Conservation (phyloP, 768 basidiomycete genomes). For the Trametes sanguinea region DNA sequence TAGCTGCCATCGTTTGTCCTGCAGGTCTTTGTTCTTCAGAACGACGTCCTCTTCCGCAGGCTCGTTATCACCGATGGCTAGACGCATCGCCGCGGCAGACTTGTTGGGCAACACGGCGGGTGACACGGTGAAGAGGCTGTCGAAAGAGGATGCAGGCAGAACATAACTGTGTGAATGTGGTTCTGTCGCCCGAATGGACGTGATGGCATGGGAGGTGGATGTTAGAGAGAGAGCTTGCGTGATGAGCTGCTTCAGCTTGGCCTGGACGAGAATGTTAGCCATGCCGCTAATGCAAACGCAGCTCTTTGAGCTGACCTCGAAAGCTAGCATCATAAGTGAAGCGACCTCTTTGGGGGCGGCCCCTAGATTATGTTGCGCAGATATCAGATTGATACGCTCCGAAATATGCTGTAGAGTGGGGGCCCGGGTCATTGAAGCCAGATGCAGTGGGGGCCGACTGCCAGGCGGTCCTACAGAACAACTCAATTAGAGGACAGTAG, state of each 20-base stretch:
- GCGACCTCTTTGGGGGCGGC: constrained; percentile 64
- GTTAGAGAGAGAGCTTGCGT: constrained; percentile 79
- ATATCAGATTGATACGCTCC: constrained; percentile 80
- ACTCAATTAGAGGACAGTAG: neutral
- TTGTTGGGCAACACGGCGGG: constrained; percentile 79
- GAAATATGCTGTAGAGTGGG: constrained; percentile 76
- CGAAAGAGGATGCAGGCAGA: constrained; percentile 70
- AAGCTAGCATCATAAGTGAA: constrained; percentile 72
- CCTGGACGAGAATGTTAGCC: constrained; percentile 41
- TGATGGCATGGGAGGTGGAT: constrained; percentile 72
- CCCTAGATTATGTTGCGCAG: constrained; percentile 71
- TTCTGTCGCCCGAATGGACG: constrained; percentile 66
- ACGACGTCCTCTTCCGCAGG: constrained; percentile 54
- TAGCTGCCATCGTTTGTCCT: constrained; percentile 76
- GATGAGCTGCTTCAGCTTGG: constrained; percentile 82
- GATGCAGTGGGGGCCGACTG: constrained; percentile 67
- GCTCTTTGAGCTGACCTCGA: constrained; percentile 55
- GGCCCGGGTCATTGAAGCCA: constrained; percentile 72
- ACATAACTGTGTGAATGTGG: constrained; percentile 41
- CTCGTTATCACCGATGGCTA: constrained; percentile 59
- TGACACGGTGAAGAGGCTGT: constrained; percentile 74
- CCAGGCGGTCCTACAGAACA: constrained; percentile 60
- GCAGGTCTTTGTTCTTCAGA: constrained; percentile 55
- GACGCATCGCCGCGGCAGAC: constrained; percentile 74
- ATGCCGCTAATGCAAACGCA: neutral